Evolutionary conservation across 106 monocot species (phyloP), one percentile per base, ranked within the genome.

Genomic region (Platanthera zijinensis): DNA sequence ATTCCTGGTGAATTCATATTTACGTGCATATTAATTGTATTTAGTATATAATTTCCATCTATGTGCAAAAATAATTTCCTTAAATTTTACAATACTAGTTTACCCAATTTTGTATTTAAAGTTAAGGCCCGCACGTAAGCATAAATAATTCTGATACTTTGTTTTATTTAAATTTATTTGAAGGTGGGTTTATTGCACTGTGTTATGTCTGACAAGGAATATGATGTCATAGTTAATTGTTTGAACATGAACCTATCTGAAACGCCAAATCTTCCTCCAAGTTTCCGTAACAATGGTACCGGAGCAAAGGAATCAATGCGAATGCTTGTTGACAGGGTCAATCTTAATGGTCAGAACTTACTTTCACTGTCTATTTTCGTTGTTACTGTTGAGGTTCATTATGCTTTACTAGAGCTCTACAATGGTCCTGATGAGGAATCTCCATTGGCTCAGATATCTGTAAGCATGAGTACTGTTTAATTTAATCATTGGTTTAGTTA

Each of bases 201-300:
- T 45, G 73, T 94, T 19, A 91, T 97, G 87, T 88, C 89, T 50
- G 89, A 91, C 77, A 97, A 89, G 70, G 96, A 97, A 75, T 97
- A 97, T 75, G 89, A 81, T 80, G 87, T 97, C 51, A 97, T 91
- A 73, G 79, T 87, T 66, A 91, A 89, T 77, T 97, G 96, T 82
- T 63, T 81, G 25, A 89, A 83, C 47, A 89, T 81, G 75, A 97
- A 97, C 47, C 74, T 97, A 63, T 93, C 83, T 11, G 96, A 97
- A 85, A 28, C 76, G 54, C 96, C 96, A 57, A 91, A 77, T 5
- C 78, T 91, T 71, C 93, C 96, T 78, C 93, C 91, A 77, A 91
- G 93, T 83, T 97, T 93, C 74, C 93, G 89, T 68, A 83, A 78
- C 14, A 84, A 75, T 81, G 75, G 72, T 19, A 52, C 48, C 74